These are phyloP conservation scores for Pinus albicaulis DNA, from an alignment of 75 land plant species.

Conservation along the genomic window DNA sequence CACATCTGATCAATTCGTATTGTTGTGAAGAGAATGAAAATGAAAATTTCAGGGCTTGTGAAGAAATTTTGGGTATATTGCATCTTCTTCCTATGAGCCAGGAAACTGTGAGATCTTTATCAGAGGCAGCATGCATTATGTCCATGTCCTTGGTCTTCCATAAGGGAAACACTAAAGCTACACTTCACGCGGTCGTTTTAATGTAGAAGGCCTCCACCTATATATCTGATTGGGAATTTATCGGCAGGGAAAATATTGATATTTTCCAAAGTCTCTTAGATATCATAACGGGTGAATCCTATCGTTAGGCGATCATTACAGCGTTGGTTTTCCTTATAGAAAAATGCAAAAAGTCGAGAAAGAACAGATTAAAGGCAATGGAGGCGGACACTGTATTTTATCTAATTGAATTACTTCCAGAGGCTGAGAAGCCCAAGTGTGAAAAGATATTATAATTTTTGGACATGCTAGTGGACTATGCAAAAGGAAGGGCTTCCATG, in stretches of 20 bases:
- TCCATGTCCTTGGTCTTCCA: background rate
- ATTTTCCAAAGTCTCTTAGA: too few species aligned
- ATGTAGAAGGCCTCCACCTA: background rate
- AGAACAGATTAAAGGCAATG: constrained; percentile 30
- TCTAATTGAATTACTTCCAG: too few species aligned
- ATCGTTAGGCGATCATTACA: constrained; percentile 19
- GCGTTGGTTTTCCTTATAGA: constrained; percentile 23
- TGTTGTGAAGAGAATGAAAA: background rate
- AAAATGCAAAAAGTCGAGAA: constrained; percentile 22
- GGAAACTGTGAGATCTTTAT: background rate
- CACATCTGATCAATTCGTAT: constrained; percentile 8
- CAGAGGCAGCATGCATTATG: background rate
- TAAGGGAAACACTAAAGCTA: constrained; percentile 4
- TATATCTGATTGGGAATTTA: too few species aligned
- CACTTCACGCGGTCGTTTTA: background rate
- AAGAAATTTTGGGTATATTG: constrained; percentile 5
- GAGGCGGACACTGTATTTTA: constrained; percentile 8
- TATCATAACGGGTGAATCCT: constrained; percentile 15
- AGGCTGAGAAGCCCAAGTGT: too few species aligned
- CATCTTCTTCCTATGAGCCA: background rate
- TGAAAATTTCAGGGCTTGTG: background rate
- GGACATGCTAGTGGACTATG: constrained; percentile 29
- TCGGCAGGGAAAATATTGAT: too few species aligned
- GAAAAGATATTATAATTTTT: constrained; percentile 22
- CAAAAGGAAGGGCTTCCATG: constrained; percentile 40